Evolutionary conservation across 371 early-diverging fungal genomes (phyloP), one percentile per base, ranked within the genome.

Genomic region (Circinella umbellata): DNA sequence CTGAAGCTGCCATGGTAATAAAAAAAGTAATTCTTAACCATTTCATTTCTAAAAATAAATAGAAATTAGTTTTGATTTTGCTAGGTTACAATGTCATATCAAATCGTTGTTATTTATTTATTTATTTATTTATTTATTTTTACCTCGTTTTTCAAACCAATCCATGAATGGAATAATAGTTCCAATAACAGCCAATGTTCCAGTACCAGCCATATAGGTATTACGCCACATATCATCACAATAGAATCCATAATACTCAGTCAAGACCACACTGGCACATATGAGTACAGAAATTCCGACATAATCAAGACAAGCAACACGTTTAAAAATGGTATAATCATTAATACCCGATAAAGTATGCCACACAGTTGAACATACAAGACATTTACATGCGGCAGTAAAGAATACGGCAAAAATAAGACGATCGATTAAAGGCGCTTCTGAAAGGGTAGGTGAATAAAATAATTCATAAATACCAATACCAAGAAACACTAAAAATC

Each of bases 241-340:
- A 69, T 91, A 92, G 69, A 95, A 94, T 37, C 89, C 85, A 69
- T 90, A 90, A 69, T 89, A 90, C 75, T 90, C 80, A 36, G 84
- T 82, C 11, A 89, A 82, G n/a, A 88, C 73, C 54, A 86, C 84
- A 53, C 89, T 89, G 34, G 88, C 89, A 62, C 90, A 85, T 66
- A 92, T 92, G 49, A 94, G 79, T 1, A 86, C 81, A 51, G 91
- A 87, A 69, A 95, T 95, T 54, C 95, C 95, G 37, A 92, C 89
- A 80, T 94, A 95, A 73, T 95, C 95, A 76, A 92, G 74, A 78
- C 90, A 83, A 69, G 90, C 89, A 72, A 91, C 63, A 61, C 77
- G 70, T 61, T 72, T 72, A 70, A 83, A 77, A 3, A 70, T 70
- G 37, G 80, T 75, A 66, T 93, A 91, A 68, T 94, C 91, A 71